A percentile compares a stretch with the other conserved stretches of the same genome.
Conservation (phyloP, 495 filamentous ascomycete species). For the Aspergillus ellipticus region DNA sequence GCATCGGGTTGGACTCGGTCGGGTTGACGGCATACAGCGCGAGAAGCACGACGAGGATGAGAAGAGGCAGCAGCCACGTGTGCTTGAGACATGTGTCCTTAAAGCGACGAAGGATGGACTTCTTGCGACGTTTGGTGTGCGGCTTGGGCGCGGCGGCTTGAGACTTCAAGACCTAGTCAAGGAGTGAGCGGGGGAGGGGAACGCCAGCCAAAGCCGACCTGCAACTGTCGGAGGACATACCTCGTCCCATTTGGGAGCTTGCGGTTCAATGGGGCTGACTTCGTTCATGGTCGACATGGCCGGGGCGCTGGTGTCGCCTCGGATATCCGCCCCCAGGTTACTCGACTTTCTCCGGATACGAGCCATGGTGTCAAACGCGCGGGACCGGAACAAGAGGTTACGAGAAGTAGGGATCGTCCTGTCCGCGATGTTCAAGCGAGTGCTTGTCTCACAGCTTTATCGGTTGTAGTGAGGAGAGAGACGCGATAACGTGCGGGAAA, state of each 20-base stretch:
- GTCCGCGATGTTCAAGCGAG: background rate
- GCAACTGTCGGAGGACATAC: constrained; percentile 22
- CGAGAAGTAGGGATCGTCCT: background rate
- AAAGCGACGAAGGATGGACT: constrained; percentile 60
- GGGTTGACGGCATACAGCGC: constrained; percentile 74
- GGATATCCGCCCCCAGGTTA: constrained; percentile 48
- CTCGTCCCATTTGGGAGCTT: constrained; percentile 36
- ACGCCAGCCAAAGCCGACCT: background rate
- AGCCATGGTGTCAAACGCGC: constrained; percentile 28
- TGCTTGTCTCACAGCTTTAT: background rate
- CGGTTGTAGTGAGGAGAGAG: background rate
- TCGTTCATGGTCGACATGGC: constrained; percentile 53
- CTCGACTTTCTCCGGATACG: constrained; percentile 47
- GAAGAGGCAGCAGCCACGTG: constrained; percentile 77
- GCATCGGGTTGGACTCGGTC: constrained; percentile 73
- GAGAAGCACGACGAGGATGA: constrained; percentile 62
- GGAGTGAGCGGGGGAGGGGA: constrained; percentile 7
- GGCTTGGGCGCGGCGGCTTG: constrained; percentile 26
- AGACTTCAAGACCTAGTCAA: constrained; percentile 20
- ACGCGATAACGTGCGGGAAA: background rate
- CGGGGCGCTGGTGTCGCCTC: constrained; percentile 49
- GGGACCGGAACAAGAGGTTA: background rate
- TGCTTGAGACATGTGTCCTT: constrained; percentile 65
- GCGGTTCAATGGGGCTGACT: constrained; percentile 41
- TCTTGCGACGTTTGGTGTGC: constrained; percentile 49